Base-by-base conservation (phyloP, 352 stramenopile species). In the Phytophthora sansomeana region DNA sequence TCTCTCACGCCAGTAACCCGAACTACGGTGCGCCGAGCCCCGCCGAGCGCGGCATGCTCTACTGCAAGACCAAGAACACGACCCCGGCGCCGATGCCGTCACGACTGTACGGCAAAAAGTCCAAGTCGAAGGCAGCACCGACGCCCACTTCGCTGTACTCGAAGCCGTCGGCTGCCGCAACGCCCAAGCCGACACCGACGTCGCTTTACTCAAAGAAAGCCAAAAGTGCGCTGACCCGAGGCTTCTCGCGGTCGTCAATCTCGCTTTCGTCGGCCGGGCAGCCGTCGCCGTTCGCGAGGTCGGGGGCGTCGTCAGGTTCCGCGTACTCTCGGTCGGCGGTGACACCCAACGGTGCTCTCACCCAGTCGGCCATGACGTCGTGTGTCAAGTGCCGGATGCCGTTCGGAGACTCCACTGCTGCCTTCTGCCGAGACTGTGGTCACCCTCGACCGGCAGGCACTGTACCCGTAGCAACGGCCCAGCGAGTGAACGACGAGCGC, bases 391-490 rank as follows among this genome's bases (percentile, higher is more conserved):
- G 86, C 49, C 44, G 59, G 16, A 74, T 71, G 53, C 83, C 79
- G 5, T 92, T 91, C 33, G 66, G 58, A 19, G 76, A 90, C 39
- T 73, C 73, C 8, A 72, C 72, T 14, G 79, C 77, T 7, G 64
- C 63, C 9, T 95, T 95, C 49, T 95, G 86, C 46, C 84, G 79
- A 10, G 84, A 92, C 41, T 95, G 86, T 38, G 86, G 86, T n/a
- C 73, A 91, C 51, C 75, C 80, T 6, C 82, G 83, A 19, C 72
- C 75, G 2, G 49, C 30, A 57, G 46, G 51, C 10, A 44, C 56
- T 6, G 24, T 63, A 30, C 67, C 43, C n/a, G 21, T 46, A 5
- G 39, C 57, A 39, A 63, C 55, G 6, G 62, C 35, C 5, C 68
- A 72, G 17, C 46, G 51, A 9, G 28, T 69, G 52, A 66, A 41